Percentiles rank a stretch among this genome's conserved stretches.
phyloP scores from a whole-genome alignment of 2,329 filamentous ascomycete species.

The Aureobasidium uvarum region DNA sequence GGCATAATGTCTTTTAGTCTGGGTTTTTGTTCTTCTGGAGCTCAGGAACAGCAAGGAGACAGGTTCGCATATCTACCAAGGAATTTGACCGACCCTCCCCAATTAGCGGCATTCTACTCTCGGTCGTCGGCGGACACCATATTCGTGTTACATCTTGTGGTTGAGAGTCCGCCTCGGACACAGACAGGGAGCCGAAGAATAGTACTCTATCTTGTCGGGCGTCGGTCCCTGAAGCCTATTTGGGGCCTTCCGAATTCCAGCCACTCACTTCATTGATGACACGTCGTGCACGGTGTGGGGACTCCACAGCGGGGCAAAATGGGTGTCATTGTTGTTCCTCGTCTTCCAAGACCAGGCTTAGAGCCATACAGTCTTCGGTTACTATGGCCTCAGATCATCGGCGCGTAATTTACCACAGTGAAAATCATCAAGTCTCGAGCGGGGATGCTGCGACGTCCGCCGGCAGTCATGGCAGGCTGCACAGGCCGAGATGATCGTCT shows the following conservation, averaged over 20 bases:
- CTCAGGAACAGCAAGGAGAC: not conserved
- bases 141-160: not conserved
- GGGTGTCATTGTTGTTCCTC: not conserved
- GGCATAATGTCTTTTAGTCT: not conserved
- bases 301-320: not conserved
- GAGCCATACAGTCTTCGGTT: not conserved
- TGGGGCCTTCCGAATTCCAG: not conserved
- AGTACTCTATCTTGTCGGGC: not conserved
- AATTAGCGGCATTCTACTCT: not conserved
- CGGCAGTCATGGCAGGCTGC: not conserved
- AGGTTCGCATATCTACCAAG: not conserved
- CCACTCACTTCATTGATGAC: not conserved
- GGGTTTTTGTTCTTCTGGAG: not conserved
- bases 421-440: not conserved
- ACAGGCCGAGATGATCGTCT: not conserved
- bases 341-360: not conserved
- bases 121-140: too few relatives aligned
- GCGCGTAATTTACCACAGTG: not conserved
- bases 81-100: not conserved
- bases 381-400: not conserved
- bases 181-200: not conserved
- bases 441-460: not conserved
- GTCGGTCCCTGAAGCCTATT: slow-evolving; percentile 14
- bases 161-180: too few relatives aligned
- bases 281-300: not conserved